These are phyloP conservation scores for Fusarium xyrophilum DNA, from an alignment of 2,329 filamentous ascomycete species.

Conservation along the genomic window DNA sequence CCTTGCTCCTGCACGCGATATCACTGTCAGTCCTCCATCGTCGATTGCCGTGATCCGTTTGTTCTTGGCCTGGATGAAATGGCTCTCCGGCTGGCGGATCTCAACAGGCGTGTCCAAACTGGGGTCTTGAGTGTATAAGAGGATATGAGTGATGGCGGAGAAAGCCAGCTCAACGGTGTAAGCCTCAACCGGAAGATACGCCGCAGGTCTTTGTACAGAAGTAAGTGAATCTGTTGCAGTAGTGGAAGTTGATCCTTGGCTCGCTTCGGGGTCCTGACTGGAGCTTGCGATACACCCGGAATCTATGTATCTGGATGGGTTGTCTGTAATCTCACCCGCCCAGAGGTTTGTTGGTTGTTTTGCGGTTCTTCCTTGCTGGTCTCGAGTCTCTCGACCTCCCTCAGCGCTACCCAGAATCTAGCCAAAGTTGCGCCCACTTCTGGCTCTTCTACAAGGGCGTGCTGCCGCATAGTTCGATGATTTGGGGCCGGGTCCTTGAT, in stretches of 20 bases:
- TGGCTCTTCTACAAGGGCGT: neutral
- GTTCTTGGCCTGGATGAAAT: rapidly evolving
- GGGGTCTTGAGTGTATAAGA: neutral
- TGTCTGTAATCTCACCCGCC: neutral
- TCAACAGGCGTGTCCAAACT: rapidly evolving
- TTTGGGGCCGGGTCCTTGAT: rapidly evolving
- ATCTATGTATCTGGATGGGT: neutral
- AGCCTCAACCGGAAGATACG: neutral
- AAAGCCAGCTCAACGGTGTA: neutral
- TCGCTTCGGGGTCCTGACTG: neutral
- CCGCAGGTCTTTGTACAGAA: neutral
- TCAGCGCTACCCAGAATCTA: neutral
- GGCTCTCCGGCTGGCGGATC: rapidly evolving
- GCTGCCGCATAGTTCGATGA: neutral
- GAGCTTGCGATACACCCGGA: neutral
- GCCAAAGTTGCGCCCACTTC: neutral
- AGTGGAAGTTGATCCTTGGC: neutral
- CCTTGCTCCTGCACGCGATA: neutral
- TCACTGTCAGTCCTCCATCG: neutral
- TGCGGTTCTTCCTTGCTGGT: neutral
- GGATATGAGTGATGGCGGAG: neutral
- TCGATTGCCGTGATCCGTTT: neutral
- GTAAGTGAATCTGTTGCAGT: neutral
- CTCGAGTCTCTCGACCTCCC: neutral
- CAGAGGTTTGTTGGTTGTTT: neutral